Base-by-base conservation (phyloP, 495 filamentous ascomycete species). In the Daldinia bambusicola region DNA sequence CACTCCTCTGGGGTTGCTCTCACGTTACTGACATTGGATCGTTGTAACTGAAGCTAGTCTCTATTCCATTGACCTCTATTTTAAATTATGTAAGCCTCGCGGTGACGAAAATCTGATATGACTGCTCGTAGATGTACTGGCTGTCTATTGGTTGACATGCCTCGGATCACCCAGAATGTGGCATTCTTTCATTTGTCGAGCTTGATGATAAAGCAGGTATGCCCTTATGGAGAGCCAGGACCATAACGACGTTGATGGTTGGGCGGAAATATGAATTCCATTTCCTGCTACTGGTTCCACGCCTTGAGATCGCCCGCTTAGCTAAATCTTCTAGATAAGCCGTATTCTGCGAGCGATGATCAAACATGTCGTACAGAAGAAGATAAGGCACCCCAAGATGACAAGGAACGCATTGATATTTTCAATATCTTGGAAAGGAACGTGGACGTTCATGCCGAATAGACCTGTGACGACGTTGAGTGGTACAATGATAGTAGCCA, bases 391-490 rank as follows among this genome's bases (percentile, higher is more conserved):
- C 6, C 89, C 91, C 7, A 97, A 52, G 65, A 97, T 95, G 8
- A 87, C 87, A 79, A 93, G 95, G 80, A 94, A 99, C 81, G 94
- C 92, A 13, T 75, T 81, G 14, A 94, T 79, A 31, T 84, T 85
- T 0, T 78, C 78, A 0, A 67, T 64, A 10, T 89, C 74, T 66
- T 78, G 77, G 32, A 89, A 97, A 2, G 95, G 95, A 2, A 98
- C 91, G 26, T 76, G 63, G 7, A 99, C 94, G 80, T 99, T 99
- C 95, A 99, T 99, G 13, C 95, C 95, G 78, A 98, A 99, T 59
- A 99, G 83, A 83, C 95, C 95, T 22, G 91, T 94, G 66, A 99
- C 91, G 63, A 99, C 82, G 78, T 99, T 99, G 77, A 99, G 88
- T n/a, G 95, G 95, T 20, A 99, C 93, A 38, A 99, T 87, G 70